Base-by-base conservation (phyloP, 441 rosid species). In the Gossypium lobatum region DNA sequence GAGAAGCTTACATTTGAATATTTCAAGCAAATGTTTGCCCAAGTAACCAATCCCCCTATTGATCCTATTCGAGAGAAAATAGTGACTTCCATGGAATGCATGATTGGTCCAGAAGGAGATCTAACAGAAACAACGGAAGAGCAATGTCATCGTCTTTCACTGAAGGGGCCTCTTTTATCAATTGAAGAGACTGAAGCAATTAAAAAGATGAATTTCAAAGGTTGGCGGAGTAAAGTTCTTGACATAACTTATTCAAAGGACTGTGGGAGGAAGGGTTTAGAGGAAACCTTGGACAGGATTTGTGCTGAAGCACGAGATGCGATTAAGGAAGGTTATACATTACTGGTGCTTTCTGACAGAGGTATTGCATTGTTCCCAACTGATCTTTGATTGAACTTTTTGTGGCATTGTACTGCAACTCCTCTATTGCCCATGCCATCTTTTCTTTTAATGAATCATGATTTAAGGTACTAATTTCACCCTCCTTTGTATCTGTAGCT, bases 1-100 rank as follows among this genome's bases (percentile, higher is more conserved):
- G 98, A 94, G 80, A 96, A 94, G 60, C 85, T 96, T 34, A 82
- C 96, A 18, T 96, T 86, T 52, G 99, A 96, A 88, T 96, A 96
- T 81, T 96, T 96, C 87, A 96, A 96, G 86, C 99, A 96, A 84
- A 94, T 96, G 99, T 96, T 96, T 86, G 99, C 99, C 77, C 99
- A 96, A 88, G 99, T 96, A 61, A 96, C 99, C 57, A 96, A 96
- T 74, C 99, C 99, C 65, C 99, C 99, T 21, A 96, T 96, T 31
- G 99, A 96, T 84, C 99, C 99, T 53, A 96, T 96, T 50, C 89
- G 99, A 74, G 99, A 96, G 88, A 94, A 96, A 86, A 96, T 96
- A 71, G 99, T 96, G 55, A 96, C 99, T 69, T 96, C 99, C 48
- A 94, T 88, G 98, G 95, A 94, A 78, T 96, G 98, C 91, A 96